Base-by-base conservation (phyloP, 441 rosid species). In the Populus hybrid region DNA sequence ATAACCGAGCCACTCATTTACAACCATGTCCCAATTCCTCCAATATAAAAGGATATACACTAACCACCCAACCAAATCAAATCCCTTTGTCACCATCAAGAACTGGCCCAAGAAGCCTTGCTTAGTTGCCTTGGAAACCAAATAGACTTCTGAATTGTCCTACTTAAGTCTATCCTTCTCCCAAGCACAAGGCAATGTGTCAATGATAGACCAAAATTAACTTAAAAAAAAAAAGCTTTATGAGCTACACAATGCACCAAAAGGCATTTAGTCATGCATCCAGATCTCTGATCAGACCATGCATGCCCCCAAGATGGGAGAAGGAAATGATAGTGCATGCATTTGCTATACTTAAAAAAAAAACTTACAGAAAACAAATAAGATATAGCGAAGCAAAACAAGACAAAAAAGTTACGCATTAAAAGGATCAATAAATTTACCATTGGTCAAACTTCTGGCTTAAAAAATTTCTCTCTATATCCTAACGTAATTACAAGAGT, bases 401-500 rank as follows among this genome's bases (percentile, higher is more conserved):
- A 64, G 69, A 12, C 33, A 73, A 10, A 7, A 64, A 42, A 28
- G 64, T 78, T 26, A 2, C 1, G 28, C 63, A 14, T 16, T 26
- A 24, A 28, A 64, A 20, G 63, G 53, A 64, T 45, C 33, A 28
- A 23, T 42, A 76, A 74, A 80, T 74, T 76, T 53, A 75, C 38
- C 28, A 77, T 50, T 75, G 31, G 76, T 76, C 68, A 75, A 81
- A 79, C 72, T 74, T 78, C 74, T 81, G 71, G 77, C 78, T 81
- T 63, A 77, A 53, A 67, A 77, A 77, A 80, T 63, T 79, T 78
- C 68, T 79, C 77, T 78, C 75, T 83, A 81, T 78, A 82, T 63
- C 74, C 67, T 81, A 83, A 76, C 21, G 36, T 89, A 87, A 84
- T 87, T 90, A 92, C 97, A 91, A 75, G 83, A 86, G 86, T 81